Base-by-base conservation (phyloP, 164 flowering plant species). In the Hamamelis virginiana region DNA sequence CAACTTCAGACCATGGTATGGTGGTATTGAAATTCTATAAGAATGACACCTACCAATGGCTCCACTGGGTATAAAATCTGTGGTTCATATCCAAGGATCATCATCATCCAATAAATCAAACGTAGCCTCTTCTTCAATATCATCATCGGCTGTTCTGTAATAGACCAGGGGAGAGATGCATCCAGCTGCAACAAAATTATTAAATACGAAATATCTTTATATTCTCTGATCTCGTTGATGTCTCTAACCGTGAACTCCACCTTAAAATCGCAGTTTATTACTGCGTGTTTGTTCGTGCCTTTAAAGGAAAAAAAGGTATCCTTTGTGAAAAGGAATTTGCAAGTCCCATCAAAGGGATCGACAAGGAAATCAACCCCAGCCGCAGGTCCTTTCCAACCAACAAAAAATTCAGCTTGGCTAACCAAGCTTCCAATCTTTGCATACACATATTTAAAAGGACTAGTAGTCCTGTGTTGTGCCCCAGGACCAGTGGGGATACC, bases 11-110 rank as follows among this genome's bases (percentile, higher is more conserved):
- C 92, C 91, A 78, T 85, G 73, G 19, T 94, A 89, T 28, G 94
- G 94, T 12, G 87, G 85, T 21, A 89, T 57, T 8, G 82, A 76
- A 28, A 96, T 71, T 75, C 79, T 81, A 74, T 87, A 96, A 3
- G 76, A 77, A 72, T 74, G 85, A 64, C 97, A 93, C 45, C 95
- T 76, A 16, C 99, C 97, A 75, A 93, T 81, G 13, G 88, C 94
- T n/a, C 91, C 91, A 79, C 85, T 80, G 14, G 72, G 71, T 19
- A 96, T 89, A 68, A 91, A 90, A 82, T 96, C 99, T 9, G 92
- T 87, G 33, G 98, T 91, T 66, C 98, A 75, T 33, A 96, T 91
- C 99, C 98, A 93, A 5, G 94, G 96, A 73, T 93, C 98, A 71
- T 93, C 97, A 74, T 93, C 97, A 74, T 93, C 98, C 76, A 96